These are phyloP conservation scores for Plectosphaerella cucumerina DNA, from an alignment of 2,329 filamentous ascomycete genomes.

Conservation along the genomic window DNA sequence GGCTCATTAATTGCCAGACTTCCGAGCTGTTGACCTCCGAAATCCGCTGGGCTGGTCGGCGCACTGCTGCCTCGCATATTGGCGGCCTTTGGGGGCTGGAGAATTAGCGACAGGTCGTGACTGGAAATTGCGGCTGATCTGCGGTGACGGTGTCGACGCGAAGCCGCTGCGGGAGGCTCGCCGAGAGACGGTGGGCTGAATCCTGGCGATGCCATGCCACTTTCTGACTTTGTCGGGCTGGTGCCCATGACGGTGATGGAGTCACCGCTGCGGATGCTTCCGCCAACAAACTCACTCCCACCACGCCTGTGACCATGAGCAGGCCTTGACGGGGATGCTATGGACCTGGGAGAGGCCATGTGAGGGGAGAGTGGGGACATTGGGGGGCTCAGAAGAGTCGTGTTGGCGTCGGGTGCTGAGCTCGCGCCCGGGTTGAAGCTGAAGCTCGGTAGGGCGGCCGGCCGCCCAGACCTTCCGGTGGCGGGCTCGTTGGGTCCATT, in stretches of 20 bases:
- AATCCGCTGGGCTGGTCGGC: slow-evolving; percentile 54
- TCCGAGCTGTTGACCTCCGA: slow-evolving; percentile 20
- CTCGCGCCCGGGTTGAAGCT: slow-evolving; percentile 50
- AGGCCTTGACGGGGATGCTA: slow-evolving; percentile 54
- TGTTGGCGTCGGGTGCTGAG: slow-evolving; percentile 24
- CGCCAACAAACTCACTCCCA: slow-evolving; percentile 83
- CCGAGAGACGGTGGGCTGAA: slow-evolving; percentile 33
- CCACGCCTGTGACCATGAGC: slow-evolving; percentile 76
- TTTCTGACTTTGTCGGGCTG: slow-evolving; percentile 63
- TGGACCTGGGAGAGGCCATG: slow-evolving; percentile 33
- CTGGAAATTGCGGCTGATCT: slow-evolving; percentile 80
- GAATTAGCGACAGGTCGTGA: slow-evolving; percentile 70
- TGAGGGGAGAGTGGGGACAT: slow-evolving; percentile 39
- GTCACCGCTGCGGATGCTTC: slow-evolving; percentile 56
- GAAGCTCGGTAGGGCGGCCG: slow-evolving; percentile 48
- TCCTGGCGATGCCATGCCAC: slow-evolving; percentile 52
- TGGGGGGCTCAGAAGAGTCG: slow-evolving; percentile 47
- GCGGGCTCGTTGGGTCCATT: not conserved
- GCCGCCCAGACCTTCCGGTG: slow-evolving; percentile 16
- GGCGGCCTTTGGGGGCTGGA: slow-evolving; percentile 51
- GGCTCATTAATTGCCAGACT: slow-evolving; percentile 1
- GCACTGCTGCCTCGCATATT: slow-evolving; percentile 58
- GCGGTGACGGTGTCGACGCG: slow-evolving; percentile 70
- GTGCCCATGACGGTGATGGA: slow-evolving; percentile 60
- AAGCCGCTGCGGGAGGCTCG: slow-evolving; percentile 40